phyloP scores from a whole-genome alignment of 495 filamentous ascomycete species.

The Penicillium lagena region DNA sequence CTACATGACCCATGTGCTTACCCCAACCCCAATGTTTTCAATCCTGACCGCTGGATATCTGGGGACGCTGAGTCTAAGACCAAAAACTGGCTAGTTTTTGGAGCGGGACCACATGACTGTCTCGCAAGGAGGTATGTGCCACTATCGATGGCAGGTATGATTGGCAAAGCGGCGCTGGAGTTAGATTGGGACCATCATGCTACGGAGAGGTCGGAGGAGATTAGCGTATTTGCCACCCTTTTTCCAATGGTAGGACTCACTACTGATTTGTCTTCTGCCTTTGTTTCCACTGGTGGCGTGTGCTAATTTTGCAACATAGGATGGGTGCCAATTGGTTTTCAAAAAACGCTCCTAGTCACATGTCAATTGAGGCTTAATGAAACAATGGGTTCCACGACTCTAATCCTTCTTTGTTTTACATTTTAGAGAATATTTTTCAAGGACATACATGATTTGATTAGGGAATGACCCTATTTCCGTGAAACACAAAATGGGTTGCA shows the following conservation, averaged over 20 bases:
- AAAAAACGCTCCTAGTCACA: conserved; percentile 20
- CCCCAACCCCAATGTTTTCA: conserved; percentile 70
- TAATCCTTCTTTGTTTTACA: too few species aligned
- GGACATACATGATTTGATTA: too few species aligned
- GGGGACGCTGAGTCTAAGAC: conserved; percentile 84
- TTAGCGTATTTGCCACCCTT: conserved; percentile 91
- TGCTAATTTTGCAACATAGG: conserved; percentile 14
- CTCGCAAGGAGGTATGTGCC: conserved; percentile 83
- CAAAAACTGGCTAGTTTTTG: conserved; percentile 96
- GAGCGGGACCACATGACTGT: conserved; percentile 88
- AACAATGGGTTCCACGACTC: too few species aligned
- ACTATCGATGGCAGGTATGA: conserved; percentile 75
- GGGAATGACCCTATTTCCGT: too few species aligned
- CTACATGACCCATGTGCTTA: conserved; percentile 88
- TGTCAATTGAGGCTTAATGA: too few species aligned
- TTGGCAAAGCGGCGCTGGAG: conserved; percentile 77
- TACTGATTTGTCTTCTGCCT: background rate
- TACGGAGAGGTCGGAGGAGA: conserved; percentile 74
- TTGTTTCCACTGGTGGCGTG: background rate
- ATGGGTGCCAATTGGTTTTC: conserved; percentile 62
- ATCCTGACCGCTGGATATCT: conserved; percentile 81
- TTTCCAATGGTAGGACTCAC: conserved; percentile 74
- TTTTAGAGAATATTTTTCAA: too few species aligned
- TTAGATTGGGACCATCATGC: conserved; percentile 82
- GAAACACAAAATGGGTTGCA: too few species aligned